Evolutionary conservation across 164 flowering plant genomes (phyloP).

Genomic region (Akebia trifoliata): DNA sequence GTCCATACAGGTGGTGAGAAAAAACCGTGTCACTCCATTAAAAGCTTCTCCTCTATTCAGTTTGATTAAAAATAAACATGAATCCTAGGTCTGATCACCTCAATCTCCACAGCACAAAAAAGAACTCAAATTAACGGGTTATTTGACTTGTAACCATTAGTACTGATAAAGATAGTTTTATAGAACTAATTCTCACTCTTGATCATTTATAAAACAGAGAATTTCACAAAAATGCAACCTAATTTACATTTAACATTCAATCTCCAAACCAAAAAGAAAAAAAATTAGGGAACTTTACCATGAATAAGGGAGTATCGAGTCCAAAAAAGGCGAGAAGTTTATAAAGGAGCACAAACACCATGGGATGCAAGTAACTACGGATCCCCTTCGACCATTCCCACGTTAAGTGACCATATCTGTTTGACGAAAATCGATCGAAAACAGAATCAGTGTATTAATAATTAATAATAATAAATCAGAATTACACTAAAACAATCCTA

Average conservation of each 20-base stretch:
- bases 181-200: not conserved
- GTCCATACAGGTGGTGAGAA: no score
- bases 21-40: no score
- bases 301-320: constrained; percentile 76
- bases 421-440: not conserved
- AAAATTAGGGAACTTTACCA: constrained; percentile 41
- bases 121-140: no score
- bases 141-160: no score
- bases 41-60: no score
- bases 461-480: not conserved
- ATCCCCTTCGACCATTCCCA: constrained; percentile 97
- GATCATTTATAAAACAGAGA: not conserved
- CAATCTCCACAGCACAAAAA: no score
- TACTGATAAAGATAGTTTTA: not conserved
- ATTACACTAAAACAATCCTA: not conserved
- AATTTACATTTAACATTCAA: not conserved
- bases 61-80: no score
- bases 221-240: not conserved
- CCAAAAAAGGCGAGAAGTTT: constrained; percentile 52
- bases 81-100: no score
- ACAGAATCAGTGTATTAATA: not conserved
- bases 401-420: constrained; percentile 90
- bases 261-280: not conserved
- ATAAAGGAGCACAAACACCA: constrained; percentile 73
- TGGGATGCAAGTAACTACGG: constrained; percentile 85